Evolutionary conservation across 305 asterid species (phyloP), one percentile per base, ranked within the genome.

Genomic region (Fraxinus dipetala): DNA sequence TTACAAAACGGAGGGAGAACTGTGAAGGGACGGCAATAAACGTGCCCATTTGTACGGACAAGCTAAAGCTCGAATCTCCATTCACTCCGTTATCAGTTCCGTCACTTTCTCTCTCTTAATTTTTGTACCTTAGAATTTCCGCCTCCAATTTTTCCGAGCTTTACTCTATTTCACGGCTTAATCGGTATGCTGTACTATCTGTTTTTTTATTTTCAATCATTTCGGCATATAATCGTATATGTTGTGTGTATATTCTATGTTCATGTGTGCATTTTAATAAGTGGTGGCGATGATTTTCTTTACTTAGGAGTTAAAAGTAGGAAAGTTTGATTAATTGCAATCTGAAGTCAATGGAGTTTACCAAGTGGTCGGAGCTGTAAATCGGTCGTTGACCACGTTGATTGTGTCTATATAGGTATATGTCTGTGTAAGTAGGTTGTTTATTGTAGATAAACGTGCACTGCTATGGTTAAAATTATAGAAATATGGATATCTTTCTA

Each of bases 361-460:
- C 14, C 18, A 6, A 30, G 76, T 16, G 20, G 76, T 31, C 13
- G 76, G 76, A 70, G 43, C 76, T 32, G 76, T 31, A 70, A 70
- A 70, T 70, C 76, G 40, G 76, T 16, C 22, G 76, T 70, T 70
- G 76, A 70, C 76, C 26, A 31, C 36, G 11, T 70, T 70, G 75
- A 70, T 70, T 70, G 76, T 70, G 45, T 70, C 5, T 70, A 5
- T 31, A 70, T 70, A 32, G 43, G 45, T 16, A 70, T 70, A 16
- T 70, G 22, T 30, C 35, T 70, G 24, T 32, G 74, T 67, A 28
- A 65, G 36, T 26, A 65, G 74, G 74, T 67, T 28, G 74, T 70
- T 31, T 32, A 70, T 20, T 14, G 6, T 31, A n/a, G 45, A 32
- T 31, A 32, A 13, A 70, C 45, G 1, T 67, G 45, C 43, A 32